Percentiles rank a stretch among this genome's conserved stretches.
These are phyloP conservation scores for Lactuca saligna DNA, from an alignment of 129 eudicot genomes.

Conservation along the genomic window DNA sequence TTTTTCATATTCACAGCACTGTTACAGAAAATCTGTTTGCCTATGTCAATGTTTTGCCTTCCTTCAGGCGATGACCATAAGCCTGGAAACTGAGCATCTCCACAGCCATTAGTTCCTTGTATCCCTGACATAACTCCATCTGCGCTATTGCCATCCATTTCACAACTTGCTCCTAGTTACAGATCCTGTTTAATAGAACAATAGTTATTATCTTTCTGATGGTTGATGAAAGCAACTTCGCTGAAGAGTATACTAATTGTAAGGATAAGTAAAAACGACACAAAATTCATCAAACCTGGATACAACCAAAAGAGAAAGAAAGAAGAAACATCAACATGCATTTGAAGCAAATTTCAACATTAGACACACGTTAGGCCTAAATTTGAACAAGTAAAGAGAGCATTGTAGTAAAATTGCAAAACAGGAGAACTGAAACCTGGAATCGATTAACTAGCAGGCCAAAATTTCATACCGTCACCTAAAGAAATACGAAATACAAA, in stretches of 20 bases:
- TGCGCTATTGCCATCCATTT: constrained; percentile 37
- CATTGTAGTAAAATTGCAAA: constrained; percentile 14
- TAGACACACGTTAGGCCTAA: constrained; percentile 1
- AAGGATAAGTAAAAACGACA: constrained; percentile 8
- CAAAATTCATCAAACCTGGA: neutral
- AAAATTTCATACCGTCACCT: constrained; percentile 8
- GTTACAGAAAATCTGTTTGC: constrained; percentile 80
- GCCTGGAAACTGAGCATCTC: constrained; percentile 36
- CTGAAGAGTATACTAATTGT: constrained; percentile 1
- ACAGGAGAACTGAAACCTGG: constrained; percentile 2
- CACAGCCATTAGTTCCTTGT: constrained; percentile 26
- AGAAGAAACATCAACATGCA: neutral
- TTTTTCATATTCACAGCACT: constrained; percentile 82
- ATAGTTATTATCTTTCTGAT: constrained; percentile 20
- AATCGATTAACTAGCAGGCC: constrained; percentile 20
- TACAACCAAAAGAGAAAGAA: neutral
- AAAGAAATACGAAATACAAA: neutral
- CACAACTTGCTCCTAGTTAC: constrained; percentile 37
- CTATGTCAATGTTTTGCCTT: constrained; percentile 49
- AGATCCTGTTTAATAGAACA: constrained; percentile 31
- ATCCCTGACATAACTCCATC: constrained; percentile 29
- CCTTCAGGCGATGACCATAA: constrained; percentile 74
- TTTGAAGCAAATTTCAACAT: constrained; percentile 19
- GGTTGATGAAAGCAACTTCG: neutral
- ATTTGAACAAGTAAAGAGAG: neutral